Base-by-base conservation (phyloP, 345 rosid species). In the Salix udensis region DNA sequence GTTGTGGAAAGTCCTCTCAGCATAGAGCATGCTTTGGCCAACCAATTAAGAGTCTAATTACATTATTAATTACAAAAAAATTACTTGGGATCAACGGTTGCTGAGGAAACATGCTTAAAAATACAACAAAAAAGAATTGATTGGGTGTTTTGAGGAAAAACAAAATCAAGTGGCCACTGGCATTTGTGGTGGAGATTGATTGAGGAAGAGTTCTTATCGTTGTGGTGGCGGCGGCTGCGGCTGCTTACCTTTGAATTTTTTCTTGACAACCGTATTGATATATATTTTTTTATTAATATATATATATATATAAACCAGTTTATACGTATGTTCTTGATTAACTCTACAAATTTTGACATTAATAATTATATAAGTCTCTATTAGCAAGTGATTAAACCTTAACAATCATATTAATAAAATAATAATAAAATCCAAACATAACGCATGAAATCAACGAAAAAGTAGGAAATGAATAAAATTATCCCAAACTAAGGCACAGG, bases 161-260 rank as follows among this genome's bases (percentile, higher is more conserved):
- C 39, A 64, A 30, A 72, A 44, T 52, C 16, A 34, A 67, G 50
- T 42, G 79, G 65, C 74, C 11, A 2, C n/a, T 42, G 34, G 14
- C n/a, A 24, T 60, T 44, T 76, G 81, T 74, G 83, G 85, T 72
- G 79, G 79, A 76, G 77, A 79, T 77, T 79, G 15, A 52, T 67
- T 36, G 40, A 31, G 71, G 26, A 23, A 7, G 52, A 44, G 24
- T 11, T 21, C 4, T 21, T 53, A 7, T 30, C 4, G 34, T 74
- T 5, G 37, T 34, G 37, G 85, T 64, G 81, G 82, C 65, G 64
- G 75, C 74, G 46, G 79, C 76, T 55, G 82, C 24, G 16, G 30
- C 15, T 37, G 68, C 23, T 76, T 34, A 46, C 21, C 14, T 19
- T 44, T 30, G 21, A 64, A n/a, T 77, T 1, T 62, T 74, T 37